A percentile compares a stretch with the other conserved stretches of the same genome.
Evolutionary conservation across 2,329 filamentous ascomycete genomes (phyloP).

Genomic region (Cephalotrichum gorgonifer): DNA sequence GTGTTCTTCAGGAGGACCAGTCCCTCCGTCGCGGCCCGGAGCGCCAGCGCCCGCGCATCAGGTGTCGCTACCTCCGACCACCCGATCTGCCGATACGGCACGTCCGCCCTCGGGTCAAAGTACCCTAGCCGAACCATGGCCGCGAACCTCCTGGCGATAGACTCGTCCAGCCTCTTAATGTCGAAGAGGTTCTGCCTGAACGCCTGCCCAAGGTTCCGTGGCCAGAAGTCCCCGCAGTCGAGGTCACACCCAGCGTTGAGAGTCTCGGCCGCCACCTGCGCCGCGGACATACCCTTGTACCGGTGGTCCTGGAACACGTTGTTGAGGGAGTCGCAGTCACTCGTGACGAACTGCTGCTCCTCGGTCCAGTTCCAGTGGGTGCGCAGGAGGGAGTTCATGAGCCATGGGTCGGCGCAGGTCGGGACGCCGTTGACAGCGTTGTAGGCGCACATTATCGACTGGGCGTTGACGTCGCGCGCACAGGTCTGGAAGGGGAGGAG

Average conservation of each 20-base stretch:
- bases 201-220: constrained; percentile 9
- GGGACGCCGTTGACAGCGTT: constrained; percentile 58
- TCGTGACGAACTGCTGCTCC: constrained; percentile 51
- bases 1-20: constrained; percentile 86
- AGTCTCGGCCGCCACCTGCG: constrained; percentile 21
- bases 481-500: constrained; percentile 56
- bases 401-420: constrained; percentile 50
- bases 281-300: constrained; percentile 12
- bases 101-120: constrained; percentile 35
- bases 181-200: constrained; percentile 17
- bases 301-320: constrained; percentile 38
- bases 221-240: constrained; percentile 12
- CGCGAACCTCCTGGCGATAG: constrained; percentile 40
- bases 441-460: constrained; percentile 53
- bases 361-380: constrained; percentile 55
- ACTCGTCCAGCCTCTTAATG: constrained; percentile 23
- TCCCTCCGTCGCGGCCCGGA: constrained; percentile 45
- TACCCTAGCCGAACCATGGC: constrained; percentile 47
- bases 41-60: constrained; percentile 42
- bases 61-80: constrained; percentile 47
- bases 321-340: constrained; percentile 54
- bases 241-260: constrained; percentile 24
- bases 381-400: constrained; percentile 52
- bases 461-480: constrained; percentile 43
- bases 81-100: constrained; percentile 30